These are phyloP conservation scores for Ambrosiella cleistominuta DNA, from an alignment of 2,329 filamentous ascomycete species.

Conservation along the genomic window DNA sequence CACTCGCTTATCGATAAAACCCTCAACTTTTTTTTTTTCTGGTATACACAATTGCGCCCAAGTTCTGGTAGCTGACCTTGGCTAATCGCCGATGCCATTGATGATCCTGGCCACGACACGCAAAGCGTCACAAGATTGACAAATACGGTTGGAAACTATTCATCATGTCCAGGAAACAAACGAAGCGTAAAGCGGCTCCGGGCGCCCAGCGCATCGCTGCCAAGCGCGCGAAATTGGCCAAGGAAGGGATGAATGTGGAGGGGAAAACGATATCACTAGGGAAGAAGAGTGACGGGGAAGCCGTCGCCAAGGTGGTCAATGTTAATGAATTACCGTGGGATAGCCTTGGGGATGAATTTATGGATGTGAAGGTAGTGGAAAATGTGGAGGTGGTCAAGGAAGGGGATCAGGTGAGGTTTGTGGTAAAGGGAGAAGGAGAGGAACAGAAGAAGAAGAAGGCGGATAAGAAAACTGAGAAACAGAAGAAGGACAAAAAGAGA, in stretches of 20 bases:
- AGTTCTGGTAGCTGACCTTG: too few relatives aligned
- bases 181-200: background rate
- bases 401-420: slow-evolving; percentile 14
- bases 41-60: too few relatives aligned
- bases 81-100: too few relatives aligned
- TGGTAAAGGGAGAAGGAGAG: background rate
- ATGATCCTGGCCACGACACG: background rate
- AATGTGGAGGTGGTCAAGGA: background rate
- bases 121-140: background rate
- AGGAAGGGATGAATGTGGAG: background rate
- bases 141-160: background rate
- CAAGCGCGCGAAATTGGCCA: background rate
- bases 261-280: background rate
- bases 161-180: background rate
- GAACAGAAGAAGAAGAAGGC: slow-evolving; percentile 13
- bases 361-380: background rate
- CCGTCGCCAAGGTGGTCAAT: background rate
- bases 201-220: background rate
- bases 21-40: too few relatives aligned
- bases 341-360: too few relatives aligned
- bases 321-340: background rate
- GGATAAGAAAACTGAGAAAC: background rate
- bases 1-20: too few relatives aligned
- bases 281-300: background rate
- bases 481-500: background rate